Evolutionary conservation across 768 basidiomycete genomes (phyloP).

Genomic region (Mycena latifolia): DNA sequence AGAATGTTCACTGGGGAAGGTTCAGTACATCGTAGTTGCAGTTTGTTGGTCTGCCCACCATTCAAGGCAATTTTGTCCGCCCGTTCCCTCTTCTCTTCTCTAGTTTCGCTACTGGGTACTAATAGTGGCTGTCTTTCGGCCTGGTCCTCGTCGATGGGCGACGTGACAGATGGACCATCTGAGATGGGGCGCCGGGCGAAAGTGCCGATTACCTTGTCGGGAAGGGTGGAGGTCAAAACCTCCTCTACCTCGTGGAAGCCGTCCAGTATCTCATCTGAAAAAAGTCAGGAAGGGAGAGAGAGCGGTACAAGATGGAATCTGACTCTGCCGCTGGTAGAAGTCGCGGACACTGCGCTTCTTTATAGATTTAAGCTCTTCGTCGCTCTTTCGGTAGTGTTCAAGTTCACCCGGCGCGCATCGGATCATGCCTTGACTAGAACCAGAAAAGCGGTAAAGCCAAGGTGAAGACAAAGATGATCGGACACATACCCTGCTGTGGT

Average conservation of each 20-base stretch:
- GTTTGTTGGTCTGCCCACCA: conserved; percentile 16
- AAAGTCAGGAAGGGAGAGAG: not conserved
- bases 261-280: conserved; percentile 30
- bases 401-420: conserved; percentile 26
- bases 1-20: conserved; percentile 29
- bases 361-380: conserved; percentile 28
- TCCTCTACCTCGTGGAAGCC: conserved; percentile 33
- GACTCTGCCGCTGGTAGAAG: conserved; percentile 34
- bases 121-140: conserved; percentile 33
- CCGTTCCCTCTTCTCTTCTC: conserved; percentile 29
- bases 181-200: conserved; percentile 23
- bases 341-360: conserved; percentile 27
- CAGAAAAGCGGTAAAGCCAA: conserved; percentile 21
- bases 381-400: conserved; percentile 29
- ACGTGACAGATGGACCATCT: conserved; percentile 15
- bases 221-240: conserved; percentile 30
- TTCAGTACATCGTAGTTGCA: too few species aligned
- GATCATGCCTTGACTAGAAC: conserved; percentile 33
- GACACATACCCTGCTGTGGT: conserved; percentile 3
- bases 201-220: conserved; percentile 20
- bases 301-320: not conserved
- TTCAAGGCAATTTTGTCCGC: conserved; percentile 35
- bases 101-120: conserved; percentile 17
- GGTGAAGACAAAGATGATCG: not conserved
- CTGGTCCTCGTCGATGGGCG: conserved; percentile 19